A percentile compares a stretch with the other conserved stretches of the same genome.
phyloP scores from a whole-genome alignment of 148 eudicot genomes.

The Fagopyrum esculentum region DNA sequence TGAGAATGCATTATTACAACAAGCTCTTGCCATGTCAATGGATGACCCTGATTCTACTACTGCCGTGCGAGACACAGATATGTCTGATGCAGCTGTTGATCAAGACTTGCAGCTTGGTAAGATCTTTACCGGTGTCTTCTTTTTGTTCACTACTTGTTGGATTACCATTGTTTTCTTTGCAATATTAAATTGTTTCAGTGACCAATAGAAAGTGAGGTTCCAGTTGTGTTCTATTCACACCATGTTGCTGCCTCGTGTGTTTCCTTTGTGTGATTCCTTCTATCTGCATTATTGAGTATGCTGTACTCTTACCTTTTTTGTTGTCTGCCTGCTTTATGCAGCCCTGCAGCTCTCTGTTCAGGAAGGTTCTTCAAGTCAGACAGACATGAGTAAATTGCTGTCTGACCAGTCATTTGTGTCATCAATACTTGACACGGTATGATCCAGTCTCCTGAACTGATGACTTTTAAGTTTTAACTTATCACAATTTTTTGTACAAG shows the following conservation, averaged over 20 bases:
- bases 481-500: neutral
- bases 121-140: constrained; percentile 16
- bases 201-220: neutral
- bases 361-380: constrained; percentile 40
- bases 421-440: constrained; percentile 49
- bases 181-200: neutral
- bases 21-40: constrained; percentile 99
- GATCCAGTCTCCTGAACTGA: constrained; percentile 9
- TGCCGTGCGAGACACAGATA: constrained; percentile 63
- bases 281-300: neutral
- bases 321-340: constrained; percentile 20
- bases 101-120: constrained; percentile 85
- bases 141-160: neutral
- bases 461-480: neutral
- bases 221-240: neutral
- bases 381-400: constrained; percentile 48
- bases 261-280: neutral
- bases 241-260: neutral
- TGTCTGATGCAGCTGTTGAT: constrained; percentile 85
- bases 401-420: constrained; percentile 55
- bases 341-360: constrained; percentile 60
- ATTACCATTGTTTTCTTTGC: neutral
- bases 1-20: constrained; percentile 86
- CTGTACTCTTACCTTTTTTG: neutral
- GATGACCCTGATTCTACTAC: constrained; percentile 68